Evolutionary conservation across 306 rosid species (phyloP), one percentile per base, ranked within the genome.

Genomic region (Adenanthera pavonina): DNA sequence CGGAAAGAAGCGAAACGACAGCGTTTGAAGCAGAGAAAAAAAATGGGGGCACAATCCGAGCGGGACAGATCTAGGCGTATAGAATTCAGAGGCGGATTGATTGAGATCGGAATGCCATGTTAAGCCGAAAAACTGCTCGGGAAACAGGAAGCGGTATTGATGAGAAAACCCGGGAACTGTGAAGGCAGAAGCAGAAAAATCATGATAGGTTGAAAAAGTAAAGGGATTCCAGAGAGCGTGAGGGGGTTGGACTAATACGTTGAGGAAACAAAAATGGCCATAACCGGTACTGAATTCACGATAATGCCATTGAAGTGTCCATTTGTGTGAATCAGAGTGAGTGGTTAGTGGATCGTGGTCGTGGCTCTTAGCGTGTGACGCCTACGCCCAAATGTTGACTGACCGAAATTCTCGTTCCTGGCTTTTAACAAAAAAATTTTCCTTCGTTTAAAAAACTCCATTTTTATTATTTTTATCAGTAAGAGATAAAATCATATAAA

Each of bases 341-440:
- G 69, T 47, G n/a, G n/a, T n/a, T n/a, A n/a, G n/a, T n/a, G n/a
- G n/a, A n/a, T n/a, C n/a, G n/a, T n/a, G 51, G 40, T 17, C 40
- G 15, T 35, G 69, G 69, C 38, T 64, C 46, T 3, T 35, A 64
- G 36, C 69, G 69, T 64, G 69, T 47, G 46, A 0, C 8, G 46
- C 35, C 69, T 64, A 64, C 69, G 69, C 35, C 46, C 10, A 9
- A 35, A 36, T 12, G 17, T 64, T 64, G 69, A 64, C 69, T 64
- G 5, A 15, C 6, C 66, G 16, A 20, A 2, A 9, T 20, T 57
- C 34, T 44, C 11, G 3, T 38, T 38, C 41, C 4, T 2, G 41
- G 2, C 41, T n/a, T n/a, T n/a, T n/a, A n/a, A n/a, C n/a, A n/a
- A n/a, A n/a, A n/a, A n/a, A n/a, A n/a, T n/a, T n/a, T n/a, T n/a